Evolutionary conservation across 257 asterid species (phyloP), one percentile per base, ranked within the genome.

Genomic region (Prunella vulgaris): DNA sequence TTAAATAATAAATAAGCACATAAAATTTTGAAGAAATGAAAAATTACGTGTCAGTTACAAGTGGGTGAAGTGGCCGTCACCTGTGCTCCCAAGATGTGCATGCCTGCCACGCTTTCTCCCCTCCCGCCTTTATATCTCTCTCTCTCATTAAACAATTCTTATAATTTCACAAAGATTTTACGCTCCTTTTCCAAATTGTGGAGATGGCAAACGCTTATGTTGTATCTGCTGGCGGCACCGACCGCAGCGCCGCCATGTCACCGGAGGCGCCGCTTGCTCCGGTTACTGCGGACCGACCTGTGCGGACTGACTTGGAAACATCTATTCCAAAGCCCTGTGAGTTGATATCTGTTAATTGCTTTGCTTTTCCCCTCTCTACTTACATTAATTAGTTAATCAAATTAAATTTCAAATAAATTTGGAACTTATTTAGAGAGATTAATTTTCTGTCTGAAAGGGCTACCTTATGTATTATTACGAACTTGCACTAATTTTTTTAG

Each of bases 211-310:
- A 65, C 0, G 52, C 58, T n/a, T 57, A 27, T 13, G 66, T 72
- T 22, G 67, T 72, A 49, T 78, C 58, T 4, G 64, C 58, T 5
- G 64, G 24, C 44, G 83, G 66, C n/a, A 70, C 20, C 56, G 92
- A 87, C 61, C 82, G 77, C 12, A 81, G 78, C 62, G 74, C 81
- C 2, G 81, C 96, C 21, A 5, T 87, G 76, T 20, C 84, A 3
- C 5, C 96, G 78, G 89, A 79, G 77, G 97, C 97, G 7, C 84
- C 91, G 69, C 86, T 84, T 24, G 93, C 97, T 20, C 98, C 98
- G 20, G 86, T 93, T 13, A 93, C 96, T 12, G 22, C 51, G 2
- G 83, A 87, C 28, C 85, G 95, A 0, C 87, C 83, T 6, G 84
- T 90, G 35, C 80, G 93, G 33, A 60, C 82, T 35, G 96, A 93